phyloP scores from a whole-genome alignment of 306 rosid species.

The Ammopiptanthus mongolicus region DNA sequence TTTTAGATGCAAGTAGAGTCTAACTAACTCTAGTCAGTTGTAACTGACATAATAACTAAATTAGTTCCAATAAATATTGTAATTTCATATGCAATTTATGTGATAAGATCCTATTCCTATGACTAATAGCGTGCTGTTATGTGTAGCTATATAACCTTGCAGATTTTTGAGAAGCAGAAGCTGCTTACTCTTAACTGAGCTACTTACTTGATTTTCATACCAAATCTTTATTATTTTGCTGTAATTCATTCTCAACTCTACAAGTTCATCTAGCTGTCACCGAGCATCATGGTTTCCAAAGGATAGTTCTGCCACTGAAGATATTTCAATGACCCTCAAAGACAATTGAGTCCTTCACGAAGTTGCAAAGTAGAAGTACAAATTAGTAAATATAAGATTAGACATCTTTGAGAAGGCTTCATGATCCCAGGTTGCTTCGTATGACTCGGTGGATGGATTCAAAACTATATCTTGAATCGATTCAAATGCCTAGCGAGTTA shows the following conservation, averaged over 20 bases:
- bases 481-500: neutral
- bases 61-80: no score
- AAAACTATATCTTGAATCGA: neutral
- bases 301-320: neutral
- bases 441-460: neutral
- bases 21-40: no score
- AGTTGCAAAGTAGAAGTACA: neutral
- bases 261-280: constrained; percentile 9
- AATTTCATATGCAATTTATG: no score
- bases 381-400: neutral
- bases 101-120: no score
- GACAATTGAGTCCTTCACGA: neutral
- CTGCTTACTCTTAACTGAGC: neutral
- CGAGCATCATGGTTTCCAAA: neutral
- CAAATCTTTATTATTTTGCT: neutral
- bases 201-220: constrained; percentile 5
- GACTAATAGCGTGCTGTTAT: no score
- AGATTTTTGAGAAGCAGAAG: no score
- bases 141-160: no score
- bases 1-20: no score
- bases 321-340: neutral
- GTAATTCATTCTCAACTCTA: neutral
- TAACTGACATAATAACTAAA: no score
- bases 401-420: constrained; percentile 7
- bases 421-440: neutral